Conservation (phyloP, 2,329 filamentous ascomycete genomes). For the Colletotrichum sp. region DNA sequence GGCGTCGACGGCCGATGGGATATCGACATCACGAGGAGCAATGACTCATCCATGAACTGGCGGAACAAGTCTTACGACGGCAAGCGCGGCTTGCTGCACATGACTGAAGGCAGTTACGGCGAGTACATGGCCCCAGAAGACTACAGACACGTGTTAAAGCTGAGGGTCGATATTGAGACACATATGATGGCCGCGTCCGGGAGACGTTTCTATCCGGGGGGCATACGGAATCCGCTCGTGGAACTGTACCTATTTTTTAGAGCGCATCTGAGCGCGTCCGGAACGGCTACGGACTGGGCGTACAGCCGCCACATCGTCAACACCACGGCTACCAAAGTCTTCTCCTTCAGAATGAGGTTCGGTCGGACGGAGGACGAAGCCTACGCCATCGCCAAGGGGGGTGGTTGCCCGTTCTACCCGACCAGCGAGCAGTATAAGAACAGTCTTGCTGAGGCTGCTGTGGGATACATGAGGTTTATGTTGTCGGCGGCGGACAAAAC, state of each 20-base stretch:
- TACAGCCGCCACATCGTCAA: slow-evolving; percentile 44
- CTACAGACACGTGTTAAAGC: slow-evolving; percentile 5
- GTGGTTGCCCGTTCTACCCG: slow-evolving; percentile 46
- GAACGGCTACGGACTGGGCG: slow-evolving; percentile 50
- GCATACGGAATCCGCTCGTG: no score
- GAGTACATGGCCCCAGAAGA: slow-evolving; percentile 48
- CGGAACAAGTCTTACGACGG: slow-evolving; percentile 55
- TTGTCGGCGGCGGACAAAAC: not conserved
- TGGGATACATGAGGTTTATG: slow-evolving; percentile 52
- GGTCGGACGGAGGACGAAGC: slow-evolving; percentile 30
- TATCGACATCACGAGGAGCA: slow-evolving; percentile 54
- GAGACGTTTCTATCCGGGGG: no score
- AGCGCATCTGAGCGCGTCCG: no score
- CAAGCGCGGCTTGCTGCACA: slow-evolving; percentile 47
- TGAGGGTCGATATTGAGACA: slow-evolving; percentile 36
- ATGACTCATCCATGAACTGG: slow-evolving; percentile 52
- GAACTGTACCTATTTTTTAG: no score
- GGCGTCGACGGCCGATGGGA: slow-evolving; percentile 62
- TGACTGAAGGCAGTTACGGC: slow-evolving; percentile 37
- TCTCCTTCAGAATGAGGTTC: slow-evolving; percentile 51
- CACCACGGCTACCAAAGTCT: slow-evolving; percentile 36
- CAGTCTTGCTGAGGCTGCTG: slow-evolving; percentile 46
- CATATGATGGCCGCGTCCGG: slow-evolving; percentile 42
- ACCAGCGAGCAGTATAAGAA: slow-evolving; percentile 42
- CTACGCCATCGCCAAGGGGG: not conserved